phyloP scores from a whole-genome alignment of 306 rosid species.

The Cicer bijugum region DNA sequence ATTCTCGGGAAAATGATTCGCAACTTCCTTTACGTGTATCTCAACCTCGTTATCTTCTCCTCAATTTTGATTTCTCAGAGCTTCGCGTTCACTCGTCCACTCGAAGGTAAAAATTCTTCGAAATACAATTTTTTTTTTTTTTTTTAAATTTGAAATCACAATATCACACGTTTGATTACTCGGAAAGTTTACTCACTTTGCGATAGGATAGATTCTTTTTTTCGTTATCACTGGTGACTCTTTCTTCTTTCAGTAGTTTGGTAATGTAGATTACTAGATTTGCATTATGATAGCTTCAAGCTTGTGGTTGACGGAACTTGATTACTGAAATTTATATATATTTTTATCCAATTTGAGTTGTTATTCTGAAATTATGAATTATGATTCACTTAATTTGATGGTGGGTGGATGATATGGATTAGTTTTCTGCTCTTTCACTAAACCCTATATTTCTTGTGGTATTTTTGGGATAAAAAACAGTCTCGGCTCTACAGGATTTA shows the following conservation, averaged over 20 bases:
- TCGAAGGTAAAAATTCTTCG: conserved; percentile 57
- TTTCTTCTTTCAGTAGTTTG: background rate
- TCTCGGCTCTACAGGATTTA: conserved; percentile 66
- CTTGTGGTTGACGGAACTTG: background rate
- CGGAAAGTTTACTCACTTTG: background rate
- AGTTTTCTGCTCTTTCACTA: conserved; percentile 15
- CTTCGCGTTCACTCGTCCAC: conserved; percentile 53
- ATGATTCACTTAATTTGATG: background rate
- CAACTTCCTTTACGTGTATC: conserved; percentile 32
- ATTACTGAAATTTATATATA: background rate
- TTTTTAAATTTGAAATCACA: background rate
- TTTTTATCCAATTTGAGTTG: background rate
- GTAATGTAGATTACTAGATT: background rate
- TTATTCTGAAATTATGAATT: background rate
- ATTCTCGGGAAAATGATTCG: conserved; percentile 48
- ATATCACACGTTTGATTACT: conserved; percentile 26
- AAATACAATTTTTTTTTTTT: background rate
- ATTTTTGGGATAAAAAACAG: conserved; percentile 49
- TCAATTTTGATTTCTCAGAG: conserved; percentile 53
- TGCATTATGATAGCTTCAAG: conserved; percentile 1
- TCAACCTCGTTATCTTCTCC: conserved; percentile 49
- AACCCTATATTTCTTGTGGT: conserved; percentile 29
- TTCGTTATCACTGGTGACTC: background rate
- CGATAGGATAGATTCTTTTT: background rate
- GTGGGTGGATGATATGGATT: background rate